Conservation (phyloP, 177 flowering plant species). For the Tripterygium wilfordii region DNA sequence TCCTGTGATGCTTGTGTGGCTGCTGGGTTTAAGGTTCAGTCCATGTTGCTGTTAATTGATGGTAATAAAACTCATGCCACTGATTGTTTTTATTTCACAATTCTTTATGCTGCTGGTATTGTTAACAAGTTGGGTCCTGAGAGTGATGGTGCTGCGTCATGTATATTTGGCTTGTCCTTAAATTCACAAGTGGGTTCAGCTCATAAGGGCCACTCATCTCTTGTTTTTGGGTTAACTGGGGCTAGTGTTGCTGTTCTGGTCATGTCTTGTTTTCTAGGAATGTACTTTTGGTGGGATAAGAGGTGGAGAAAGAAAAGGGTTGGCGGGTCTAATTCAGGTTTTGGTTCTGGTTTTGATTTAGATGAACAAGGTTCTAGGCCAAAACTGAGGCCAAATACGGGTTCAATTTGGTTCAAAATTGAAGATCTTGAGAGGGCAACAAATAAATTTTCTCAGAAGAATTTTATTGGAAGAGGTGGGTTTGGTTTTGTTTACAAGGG, state of each 20-base stretch:
- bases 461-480: constrained; percentile 69
- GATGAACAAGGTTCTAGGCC: constrained; percentile 28
- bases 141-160: constrained; percentile 36
- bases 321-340: neutral
- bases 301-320: constrained; percentile 15
- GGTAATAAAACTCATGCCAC: constrained; percentile 47
- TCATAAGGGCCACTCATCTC: constrained; percentile 12
- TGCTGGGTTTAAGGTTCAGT: constrained; percentile 40
- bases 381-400: constrained; percentile 42
- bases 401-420: constrained; percentile 60
- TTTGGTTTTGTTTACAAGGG: constrained; percentile 78
- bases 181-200: neutral
- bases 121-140: constrained; percentile 61
- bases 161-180: constrained; percentile 43
- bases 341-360: neutral
- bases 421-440: constrained; percentile 65
- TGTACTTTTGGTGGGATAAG: constrained; percentile 43
- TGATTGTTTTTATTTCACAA: constrained; percentile 55
- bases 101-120: constrained; percentile 77
- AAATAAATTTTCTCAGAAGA: constrained; percentile 51
- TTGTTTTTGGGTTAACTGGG: constrained; percentile 46
- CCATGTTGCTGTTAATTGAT: constrained; percentile 35
- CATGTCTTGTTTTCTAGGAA: constrained; percentile 31
- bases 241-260: constrained; percentile 37
- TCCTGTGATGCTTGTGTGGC: constrained; percentile 43